Base-by-base conservation (phyloP, 129 eudicot genomes). In the Chrysanthemum seticuspe region DNA sequence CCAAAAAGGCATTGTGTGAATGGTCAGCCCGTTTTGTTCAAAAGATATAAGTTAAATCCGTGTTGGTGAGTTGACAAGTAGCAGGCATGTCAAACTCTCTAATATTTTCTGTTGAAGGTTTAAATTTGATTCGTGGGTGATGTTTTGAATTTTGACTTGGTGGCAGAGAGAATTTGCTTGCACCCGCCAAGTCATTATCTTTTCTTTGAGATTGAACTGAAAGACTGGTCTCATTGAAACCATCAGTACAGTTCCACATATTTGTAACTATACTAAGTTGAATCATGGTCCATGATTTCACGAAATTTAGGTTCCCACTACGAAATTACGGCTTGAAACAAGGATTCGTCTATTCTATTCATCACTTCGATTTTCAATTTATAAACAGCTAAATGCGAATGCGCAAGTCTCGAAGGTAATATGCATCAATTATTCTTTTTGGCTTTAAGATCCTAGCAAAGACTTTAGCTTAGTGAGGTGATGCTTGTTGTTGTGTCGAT, bases 1-100 rank as follows among this genome's bases (percentile, higher is more conserved):
- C 59, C 69, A 61, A 61, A 23, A 67, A 59, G 25, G 76, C 40
- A 25, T 59, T 51, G 23, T 45, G 68, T 57, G 45, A 72, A 16
- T 0, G 13, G 23, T 61, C 45, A 71, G 47, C 21, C 4, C 6
- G 3, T 10, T 36, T 40, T 71, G 51, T 53, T 11, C 2, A 71
- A 56, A 56, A 36, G 19, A 1, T 6, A 40, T 10, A 21, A 25
- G 18, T 52, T 14, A 6, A 23, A 15, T 47, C 49, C n/a, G 49
- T 40, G 56, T 18, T 47, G 57, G 54, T 47, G 67, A 72, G 67
- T 59, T 56, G 21, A 21, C 21, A 18, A 31, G 29, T 34, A 1
- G 1, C 18, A 27, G 59, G 40, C 53, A 56, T 71, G 67, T 19
- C 67, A 71, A 71, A 19, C 47, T 40, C 9, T 40, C 47, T 7